These are phyloP conservation scores for Cymbopogon flexuosus DNA, from an alignment of 202 grass and related monocot genomes.

Conservation along the genomic window DNA sequence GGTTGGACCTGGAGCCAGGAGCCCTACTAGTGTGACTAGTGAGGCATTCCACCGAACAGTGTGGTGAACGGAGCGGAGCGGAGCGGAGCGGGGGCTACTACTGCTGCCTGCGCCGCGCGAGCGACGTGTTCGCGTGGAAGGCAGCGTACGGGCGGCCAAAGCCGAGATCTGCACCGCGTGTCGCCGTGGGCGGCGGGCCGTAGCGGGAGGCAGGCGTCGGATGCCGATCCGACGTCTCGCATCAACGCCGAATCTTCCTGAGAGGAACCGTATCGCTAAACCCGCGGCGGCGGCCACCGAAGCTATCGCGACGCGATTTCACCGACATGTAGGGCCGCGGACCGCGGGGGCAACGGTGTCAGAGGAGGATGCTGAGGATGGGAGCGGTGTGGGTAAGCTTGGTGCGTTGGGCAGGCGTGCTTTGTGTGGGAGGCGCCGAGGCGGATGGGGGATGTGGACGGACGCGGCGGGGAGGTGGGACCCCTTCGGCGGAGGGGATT, in stretches of 20 bases:
- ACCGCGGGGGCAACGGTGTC: fast-evolving
- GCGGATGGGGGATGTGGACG: not conserved
- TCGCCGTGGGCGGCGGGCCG: not conserved
- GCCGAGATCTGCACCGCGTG: not conserved
- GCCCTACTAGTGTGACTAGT: not conserved
- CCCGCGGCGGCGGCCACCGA: not conserved
- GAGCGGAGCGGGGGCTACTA: too few species aligned
- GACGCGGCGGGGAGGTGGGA: not conserved
- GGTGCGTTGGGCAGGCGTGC: not conserved
- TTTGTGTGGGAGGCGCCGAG: not conserved
- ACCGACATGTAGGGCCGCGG: not conserved
- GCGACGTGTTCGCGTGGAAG: not conserved
- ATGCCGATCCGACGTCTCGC: not conserved
- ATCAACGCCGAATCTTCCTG: not conserved
- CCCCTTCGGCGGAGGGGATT: not conserved
- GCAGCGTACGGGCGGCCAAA: not conserved
- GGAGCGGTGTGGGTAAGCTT: not conserved
- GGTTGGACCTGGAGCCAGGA: not conserved
- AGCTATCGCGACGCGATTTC: fast-evolving
- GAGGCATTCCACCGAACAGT: constrained; percentile 37
- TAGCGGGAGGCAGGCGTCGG: not conserved
- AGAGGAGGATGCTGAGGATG: fast-evolving
- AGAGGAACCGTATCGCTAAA: too few species aligned
- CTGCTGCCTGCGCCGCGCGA: too few species aligned
- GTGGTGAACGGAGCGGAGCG: not conserved